Base-by-base conservation (phyloP, 352 stramenopile genomes). In the Blastocystis hominis region DNA sequence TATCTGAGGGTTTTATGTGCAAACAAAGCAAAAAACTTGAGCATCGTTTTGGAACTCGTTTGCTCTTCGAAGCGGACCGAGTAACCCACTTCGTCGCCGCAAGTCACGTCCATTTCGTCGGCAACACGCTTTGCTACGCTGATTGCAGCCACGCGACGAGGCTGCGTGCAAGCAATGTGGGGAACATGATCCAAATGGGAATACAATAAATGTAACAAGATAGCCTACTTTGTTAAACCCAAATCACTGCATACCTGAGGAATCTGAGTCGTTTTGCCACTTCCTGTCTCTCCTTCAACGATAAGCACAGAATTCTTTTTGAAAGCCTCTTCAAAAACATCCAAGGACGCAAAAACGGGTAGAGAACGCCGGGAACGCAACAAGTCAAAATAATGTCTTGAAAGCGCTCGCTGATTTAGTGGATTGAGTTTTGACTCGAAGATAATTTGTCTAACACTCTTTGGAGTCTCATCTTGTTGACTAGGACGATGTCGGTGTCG, bases 61-160 rank as follows among this genome's bases (percentile, higher is more conserved):
- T 96, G 91, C 90, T 99, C 96, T 89, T 99, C 96, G 90, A 99
- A 99, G 66, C 97, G 95, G 91, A 99, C 98, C 10, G 95, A 98
- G 90, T 99, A 99, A 13, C 97, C 97, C 3, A 99, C 97, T 89
- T 98, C 93, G 77, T 97, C 90, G 13, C 97, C 97, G 17, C 98
- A 91, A 72, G 93, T 90, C 3, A 98, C 96, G 90, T 98, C 96
- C 77, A 87, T 87, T 46, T 87, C 77, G n/a, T 87, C 77, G 17
- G 62, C 66, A 4, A 87, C 77, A 36, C 77, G 62, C 3, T 44
- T 30, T 55, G 77, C 77, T 7, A 87, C 77, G 55, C 77, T 87
- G 15, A 50, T 87, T 34, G 77, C 77, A 2, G 77, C 77, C 17
- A 87, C 77, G 64, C 77, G 77, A 53, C 77, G 77, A 10, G 77